Evolutionary conservation across 148 eudicot genomes (phyloP).

Genomic region (Rhododendron ferrugineum): DNA sequence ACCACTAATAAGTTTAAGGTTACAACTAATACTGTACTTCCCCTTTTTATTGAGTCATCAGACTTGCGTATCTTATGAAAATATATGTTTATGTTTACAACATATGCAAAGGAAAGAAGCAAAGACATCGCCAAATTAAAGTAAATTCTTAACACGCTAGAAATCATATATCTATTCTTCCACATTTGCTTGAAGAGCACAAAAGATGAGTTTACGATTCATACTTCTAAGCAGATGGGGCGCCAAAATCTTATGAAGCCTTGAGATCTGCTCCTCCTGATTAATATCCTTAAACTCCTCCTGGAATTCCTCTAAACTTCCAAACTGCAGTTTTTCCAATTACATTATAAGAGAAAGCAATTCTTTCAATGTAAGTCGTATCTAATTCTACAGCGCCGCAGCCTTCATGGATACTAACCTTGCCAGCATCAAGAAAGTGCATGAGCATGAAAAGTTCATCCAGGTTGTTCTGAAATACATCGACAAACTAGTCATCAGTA

Average conservation of each 20-base stretch:
- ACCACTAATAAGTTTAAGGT: neutral
- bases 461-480: conserved; percentile 77
- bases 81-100: neutral
- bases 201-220: conserved; percentile 14
- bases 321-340: conserved; percentile 54
- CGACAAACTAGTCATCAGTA: neutral
- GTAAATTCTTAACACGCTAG: neutral
- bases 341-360: conserved; percentile 3
- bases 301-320: conserved; percentile 92
- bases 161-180: neutral
- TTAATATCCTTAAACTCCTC: conserved; percentile 97
- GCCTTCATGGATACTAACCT: conserved; percentile 51
- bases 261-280: conserved; percentile 94
- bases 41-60: neutral
- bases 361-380: conserved; percentile 2
- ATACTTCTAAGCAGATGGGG: conserved; percentile 97
- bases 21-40: neutral
- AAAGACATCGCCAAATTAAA: neutral
- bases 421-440: conserved; percentile 99
- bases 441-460: conserved; percentile 99
- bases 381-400: conserved; percentile 10
- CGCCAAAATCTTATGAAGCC: conserved; percentile 95
- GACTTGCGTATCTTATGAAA: neutral
- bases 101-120: neutral
- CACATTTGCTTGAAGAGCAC: neutral